Percentiles rank a stretch among this genome's conserved stretches.
Evolutionary conservation across 129 eudicot species (phyloP).

Genomic region (Lonicera japonica): DNA sequence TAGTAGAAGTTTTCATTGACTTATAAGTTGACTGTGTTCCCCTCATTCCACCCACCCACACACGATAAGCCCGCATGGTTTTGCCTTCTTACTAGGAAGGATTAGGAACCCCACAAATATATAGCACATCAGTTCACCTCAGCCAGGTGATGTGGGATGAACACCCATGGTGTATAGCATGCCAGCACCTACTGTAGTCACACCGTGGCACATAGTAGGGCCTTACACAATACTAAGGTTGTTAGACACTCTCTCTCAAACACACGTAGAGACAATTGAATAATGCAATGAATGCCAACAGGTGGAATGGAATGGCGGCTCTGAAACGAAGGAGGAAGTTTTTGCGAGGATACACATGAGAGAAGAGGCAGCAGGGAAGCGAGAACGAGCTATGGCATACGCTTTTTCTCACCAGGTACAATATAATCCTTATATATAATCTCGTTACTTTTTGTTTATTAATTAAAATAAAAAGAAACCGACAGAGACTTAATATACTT

Average conservation of each 20-base stretch:
- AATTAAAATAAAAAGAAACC: background rate
- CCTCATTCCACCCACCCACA: background rate
- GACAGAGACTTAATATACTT: constrained; percentile 1
- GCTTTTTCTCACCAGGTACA: constrained; percentile 93
- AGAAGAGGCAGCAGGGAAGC: constrained; percentile 90
- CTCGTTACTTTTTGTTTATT: background rate
- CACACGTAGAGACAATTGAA: background rate
- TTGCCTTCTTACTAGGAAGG: too few relatives aligned
- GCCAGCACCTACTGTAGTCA: too few relatives aligned
- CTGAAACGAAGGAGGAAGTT: constrained; percentile 65
- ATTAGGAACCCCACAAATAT: too few relatives aligned
- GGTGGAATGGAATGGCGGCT: constrained; percentile 84
- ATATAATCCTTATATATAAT: background rate
- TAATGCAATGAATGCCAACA: constrained; percentile 18
- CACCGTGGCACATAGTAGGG: too few relatives aligned
- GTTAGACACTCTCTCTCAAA: background rate
- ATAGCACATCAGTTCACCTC: too few relatives aligned
- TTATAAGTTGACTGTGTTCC: background rate
- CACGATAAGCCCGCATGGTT: too few relatives aligned
- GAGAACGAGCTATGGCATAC: constrained; percentile 96
- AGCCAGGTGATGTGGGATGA: too few relatives aligned
- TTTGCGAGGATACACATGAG: constrained; percentile 71
- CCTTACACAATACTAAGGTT: too few relatives aligned
- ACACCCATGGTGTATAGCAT: too few relatives aligned
- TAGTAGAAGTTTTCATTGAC: background rate